A percentile compares a stretch with the other conserved stretches of the same genome.
Evolutionary conservation across 768 basidiomycete genomes (phyloP).

Genomic region (Leccinum truebloodii): DNA sequence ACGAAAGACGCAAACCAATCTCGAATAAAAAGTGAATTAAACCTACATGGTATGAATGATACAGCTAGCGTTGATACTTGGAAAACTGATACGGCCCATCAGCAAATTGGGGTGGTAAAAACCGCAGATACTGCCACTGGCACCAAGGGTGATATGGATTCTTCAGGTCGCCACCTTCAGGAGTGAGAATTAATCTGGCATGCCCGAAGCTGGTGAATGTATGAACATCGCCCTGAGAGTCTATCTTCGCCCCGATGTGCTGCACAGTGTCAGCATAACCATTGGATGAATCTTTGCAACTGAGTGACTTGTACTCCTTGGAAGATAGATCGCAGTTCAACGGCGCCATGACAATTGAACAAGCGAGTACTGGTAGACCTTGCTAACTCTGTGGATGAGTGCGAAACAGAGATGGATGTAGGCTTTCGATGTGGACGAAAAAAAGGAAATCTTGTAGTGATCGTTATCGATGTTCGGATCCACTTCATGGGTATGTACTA

Average conservation of each 20-base stretch:
- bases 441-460: neutral
- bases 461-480: conserved; percentile 3
- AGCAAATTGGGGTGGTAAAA: neutral
- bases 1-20: neutral
- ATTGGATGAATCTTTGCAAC: neutral
- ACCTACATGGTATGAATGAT: neutral
- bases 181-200: neutral
- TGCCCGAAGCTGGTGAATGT: neutral
- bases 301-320: neutral
- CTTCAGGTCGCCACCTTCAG: neutral
- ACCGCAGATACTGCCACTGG: neutral
- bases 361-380: neutral
- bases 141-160: neutral
- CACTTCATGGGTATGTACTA: neutral
- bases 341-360: neutral
- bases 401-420: neutral
- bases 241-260: neutral
- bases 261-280: neutral
- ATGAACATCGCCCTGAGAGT: neutral
- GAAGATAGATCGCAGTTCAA: neutral
- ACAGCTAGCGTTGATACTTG: neutral
- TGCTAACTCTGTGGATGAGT: neutral
- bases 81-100: neutral
- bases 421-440: neutral
- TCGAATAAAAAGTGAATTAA: neutral